A percentile compares a stretch with the other conserved stretches of the same genome.
Evolutionary conservation across 1,139 yeast species (phyloP).

Genomic region (Magnusiomyces tetraspermus): DNA sequence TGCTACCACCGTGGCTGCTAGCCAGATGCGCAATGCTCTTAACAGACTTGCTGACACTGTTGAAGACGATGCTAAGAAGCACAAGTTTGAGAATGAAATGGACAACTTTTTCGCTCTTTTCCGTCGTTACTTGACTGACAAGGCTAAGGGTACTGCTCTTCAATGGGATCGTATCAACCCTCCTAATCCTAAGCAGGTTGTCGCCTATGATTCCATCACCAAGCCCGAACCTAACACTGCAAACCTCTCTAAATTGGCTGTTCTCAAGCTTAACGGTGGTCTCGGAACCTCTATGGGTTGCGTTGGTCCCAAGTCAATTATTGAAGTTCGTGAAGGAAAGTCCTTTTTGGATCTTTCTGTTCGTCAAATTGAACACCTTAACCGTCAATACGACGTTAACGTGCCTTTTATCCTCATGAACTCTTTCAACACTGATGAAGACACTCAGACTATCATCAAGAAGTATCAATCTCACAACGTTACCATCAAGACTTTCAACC

Average conservation of each 20-base stretch:
- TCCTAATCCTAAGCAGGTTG: constrained; percentile 81
- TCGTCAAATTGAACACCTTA: constrained; percentile 92
- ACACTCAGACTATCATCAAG: constrained; percentile 89
- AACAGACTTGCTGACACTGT: constrained; percentile 82
- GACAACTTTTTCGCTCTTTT: constrained; percentile 89
- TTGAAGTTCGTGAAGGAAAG: constrained; percentile 97
- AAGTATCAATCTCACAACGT: constrained; percentile 96
- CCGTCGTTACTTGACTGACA: constrained; percentile 84
- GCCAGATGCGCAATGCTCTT: constrained; percentile 95
- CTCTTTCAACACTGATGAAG: constrained; percentile 95
- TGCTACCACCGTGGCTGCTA: constrained; percentile 92
- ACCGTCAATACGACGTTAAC: constrained; percentile 82
- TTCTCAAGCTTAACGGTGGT: constrained; percentile 93
- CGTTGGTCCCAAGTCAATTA: constrained; percentile 96
- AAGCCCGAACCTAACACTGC: constrained; percentile 33
- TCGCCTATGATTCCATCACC: constrained; percentile 46
- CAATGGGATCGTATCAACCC: constrained; percentile 96
- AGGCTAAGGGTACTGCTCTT: constrained; percentile 73
- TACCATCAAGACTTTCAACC: constrained; percentile 91
- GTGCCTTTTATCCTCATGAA: constrained; percentile 96
- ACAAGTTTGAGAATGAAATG: constrained; percentile 80
- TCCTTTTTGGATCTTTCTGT: constrained; percentile 91
- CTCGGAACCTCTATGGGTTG: constrained; percentile 99
- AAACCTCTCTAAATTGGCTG: constrained; percentile 79
- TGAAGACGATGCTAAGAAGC: constrained; percentile 43